phyloP scores from a whole-genome alignment of 2,329 filamentous ascomycete genomes.

The Cladobotryum mycophilum region DNA sequence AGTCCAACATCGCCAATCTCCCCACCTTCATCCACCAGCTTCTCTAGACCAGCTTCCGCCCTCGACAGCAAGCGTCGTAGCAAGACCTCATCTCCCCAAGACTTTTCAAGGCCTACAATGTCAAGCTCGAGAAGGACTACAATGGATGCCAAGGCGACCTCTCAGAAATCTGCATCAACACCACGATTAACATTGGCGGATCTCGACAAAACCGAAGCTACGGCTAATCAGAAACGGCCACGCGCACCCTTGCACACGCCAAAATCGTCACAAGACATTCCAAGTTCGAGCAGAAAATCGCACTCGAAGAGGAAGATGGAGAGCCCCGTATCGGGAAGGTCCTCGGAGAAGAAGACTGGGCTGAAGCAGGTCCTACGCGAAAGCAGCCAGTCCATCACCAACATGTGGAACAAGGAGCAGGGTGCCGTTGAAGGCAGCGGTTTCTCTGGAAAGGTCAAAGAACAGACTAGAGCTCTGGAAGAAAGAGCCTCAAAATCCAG shows the following conservation, averaged over 20 bases:
- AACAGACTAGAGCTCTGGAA: conserved; percentile 19
- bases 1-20: conserved; percentile 3
- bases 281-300: background rate
- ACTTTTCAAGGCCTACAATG: conserved; percentile 9
- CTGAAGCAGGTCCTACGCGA: conserved; percentile 46
- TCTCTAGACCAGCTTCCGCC: background rate
- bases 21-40: conserved; percentile 1
- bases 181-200: conserved; percentile 4
- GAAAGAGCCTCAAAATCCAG: conserved; percentile 8
- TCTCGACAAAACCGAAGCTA: conserved; percentile 4
- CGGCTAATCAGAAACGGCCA: conserved; percentile 42
- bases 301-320: conserved; percentile 26
- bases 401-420: conserved; percentile 43
- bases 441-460: conserved; percentile 12
- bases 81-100: background rate
- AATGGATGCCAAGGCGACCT: conserved; percentile 2
- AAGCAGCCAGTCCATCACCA: conserved; percentile 40
- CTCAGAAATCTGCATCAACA: conserved; percentile 13
- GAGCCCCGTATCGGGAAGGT: conserved; percentile 13
- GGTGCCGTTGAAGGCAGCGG: conserved; percentile 15
- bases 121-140: conserved; percentile 8
- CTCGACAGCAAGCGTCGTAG: background rate
- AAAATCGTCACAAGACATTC: conserved; percentile 2
- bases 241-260: conserved; percentile 28
- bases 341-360: conserved; percentile 19